phyloP scores from a whole-genome alignment of 31 red algal species.

The Odonthalia washingtoniensis region DNA sequence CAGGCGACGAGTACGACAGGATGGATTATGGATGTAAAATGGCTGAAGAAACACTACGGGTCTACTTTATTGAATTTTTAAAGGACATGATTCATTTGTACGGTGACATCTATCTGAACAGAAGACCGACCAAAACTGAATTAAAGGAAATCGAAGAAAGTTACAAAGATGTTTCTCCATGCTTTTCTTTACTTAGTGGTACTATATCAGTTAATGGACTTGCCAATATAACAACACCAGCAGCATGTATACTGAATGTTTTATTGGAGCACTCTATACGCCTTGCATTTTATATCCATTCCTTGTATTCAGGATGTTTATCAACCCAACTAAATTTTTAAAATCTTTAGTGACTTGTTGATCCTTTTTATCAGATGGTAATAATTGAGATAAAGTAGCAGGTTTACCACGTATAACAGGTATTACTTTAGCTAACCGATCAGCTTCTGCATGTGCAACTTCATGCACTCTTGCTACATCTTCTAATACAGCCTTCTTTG shows the following conservation, averaged over 20 bases:
- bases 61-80: no score
- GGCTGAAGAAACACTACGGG: no score
- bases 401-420: conserved; percentile 82
- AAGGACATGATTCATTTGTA: no score
- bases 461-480: conserved; percentile 89
- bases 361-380: conserved; percentile 59
- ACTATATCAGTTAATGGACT: conserved; percentile 48
- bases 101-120: no score
- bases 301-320: conserved; percentile 41
- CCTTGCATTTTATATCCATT: conserved; percentile 80
- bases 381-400: conserved; percentile 67
- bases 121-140: no score
- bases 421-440: conserved; percentile 86
- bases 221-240: conserved; percentile 74
- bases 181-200: conserved; percentile 61
- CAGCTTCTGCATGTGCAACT: conserved; percentile 78
- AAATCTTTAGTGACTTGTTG: no score
- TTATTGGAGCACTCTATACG: conserved; percentile 90
- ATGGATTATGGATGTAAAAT: no score
- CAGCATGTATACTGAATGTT: conserved; percentile 73
- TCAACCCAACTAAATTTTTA: conserved; percentile 65
- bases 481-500: conserved; percentile 88
- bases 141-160: no score
- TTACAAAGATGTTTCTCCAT: conserved; percentile 84
- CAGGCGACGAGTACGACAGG: no score